Evolutionary conservation across 108 stramenopile genomes (phyloP).

Genomic region (Skeletonema tropicum): DNA sequence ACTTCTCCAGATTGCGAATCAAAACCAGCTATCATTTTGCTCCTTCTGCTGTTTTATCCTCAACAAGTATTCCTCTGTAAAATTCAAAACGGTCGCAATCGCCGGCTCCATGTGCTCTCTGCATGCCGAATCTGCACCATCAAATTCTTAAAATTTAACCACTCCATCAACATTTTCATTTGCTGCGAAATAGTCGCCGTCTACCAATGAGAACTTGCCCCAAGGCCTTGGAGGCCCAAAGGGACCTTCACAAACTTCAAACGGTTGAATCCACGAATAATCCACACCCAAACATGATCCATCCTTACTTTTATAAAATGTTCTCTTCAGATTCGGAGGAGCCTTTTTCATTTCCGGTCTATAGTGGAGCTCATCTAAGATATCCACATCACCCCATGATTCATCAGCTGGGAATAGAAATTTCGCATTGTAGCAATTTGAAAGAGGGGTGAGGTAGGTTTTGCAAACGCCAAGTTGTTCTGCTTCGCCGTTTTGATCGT

Average conservation of each 20-base stretch:
- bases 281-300: conserved; percentile 33
- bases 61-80: conserved; percentile 69
- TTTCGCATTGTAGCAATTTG: conserved; percentile 50
- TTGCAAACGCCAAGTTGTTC: conserved; percentile 10
- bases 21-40: conserved; percentile 73
- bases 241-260: conserved; percentile 52
- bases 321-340: conserved; percentile 20
- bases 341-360: not conserved
- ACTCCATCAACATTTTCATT: not conserved
- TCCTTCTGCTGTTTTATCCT: conserved; percentile 78
- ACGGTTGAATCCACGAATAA: conserved; percentile 44
- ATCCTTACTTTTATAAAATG: conserved; percentile 40
- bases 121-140: conserved; percentile 80
- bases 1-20: not conserved
- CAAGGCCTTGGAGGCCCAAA: conserved; percentile 56
- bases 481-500: not conserved
- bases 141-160: conserved; percentile 66
- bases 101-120: conserved; percentile 88
- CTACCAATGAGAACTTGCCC: conserved; percentile 50
- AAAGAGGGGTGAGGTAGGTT: conserved; percentile 44
- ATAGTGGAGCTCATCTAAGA: conserved; percentile 24
- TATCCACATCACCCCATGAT: conserved; percentile 50
- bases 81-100: conserved; percentile 86
- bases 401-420: conserved; percentile 47
- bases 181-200: conserved; percentile 60